Evolutionary conservation across 495 filamentous ascomycete species (phyloP).

Genomic region (Daldinia vernicosa): DNA sequence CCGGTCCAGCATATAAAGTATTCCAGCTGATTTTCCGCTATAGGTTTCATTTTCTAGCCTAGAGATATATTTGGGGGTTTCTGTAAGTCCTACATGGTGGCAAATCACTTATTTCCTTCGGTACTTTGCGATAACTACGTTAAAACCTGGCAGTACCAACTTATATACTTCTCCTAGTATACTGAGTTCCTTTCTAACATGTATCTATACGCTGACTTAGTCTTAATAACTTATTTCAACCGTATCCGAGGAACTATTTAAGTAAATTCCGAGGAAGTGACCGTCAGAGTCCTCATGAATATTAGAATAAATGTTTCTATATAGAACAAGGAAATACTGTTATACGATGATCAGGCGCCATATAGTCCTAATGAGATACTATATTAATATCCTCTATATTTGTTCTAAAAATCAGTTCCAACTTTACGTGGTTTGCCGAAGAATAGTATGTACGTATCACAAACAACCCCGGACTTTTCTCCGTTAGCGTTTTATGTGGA

Average conservation of each 20-base stretch:
- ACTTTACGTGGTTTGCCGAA: conserved; percentile 6
- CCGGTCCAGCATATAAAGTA: conserved; percentile 15
- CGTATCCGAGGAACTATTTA: background rate
- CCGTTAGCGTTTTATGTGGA: conserved; percentile 19
- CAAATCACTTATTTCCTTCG: background rate
- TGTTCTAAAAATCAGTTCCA: background rate
- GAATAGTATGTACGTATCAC: background rate
- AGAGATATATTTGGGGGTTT: conserved; percentile 8
- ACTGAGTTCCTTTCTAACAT: background rate
- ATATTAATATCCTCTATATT: background rate
- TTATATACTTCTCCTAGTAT: conserved; percentile 6
- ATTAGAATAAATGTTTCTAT: background rate
- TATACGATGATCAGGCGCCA: background rate
- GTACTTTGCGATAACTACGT: conserved; percentile 15
- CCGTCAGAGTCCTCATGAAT: background rate
- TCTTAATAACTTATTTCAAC: background rate
- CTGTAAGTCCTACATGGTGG: conserved; percentile 11
- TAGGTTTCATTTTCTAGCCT: conserved; percentile 4
- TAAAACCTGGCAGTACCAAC: background rate
- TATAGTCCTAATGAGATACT: background rate
- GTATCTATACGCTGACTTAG: background rate
- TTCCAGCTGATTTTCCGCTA: conserved; percentile 20
- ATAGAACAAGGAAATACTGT: background rate
- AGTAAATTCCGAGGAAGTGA: background rate
- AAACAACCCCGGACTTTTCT: conserved; percentile 25